Percentiles rank a stretch among this genome's conserved stretches.
Evolutionary conservation across 2,329 filamentous ascomycete species (phyloP).

Genomic region (Cladophialophora psammophila): DNA sequence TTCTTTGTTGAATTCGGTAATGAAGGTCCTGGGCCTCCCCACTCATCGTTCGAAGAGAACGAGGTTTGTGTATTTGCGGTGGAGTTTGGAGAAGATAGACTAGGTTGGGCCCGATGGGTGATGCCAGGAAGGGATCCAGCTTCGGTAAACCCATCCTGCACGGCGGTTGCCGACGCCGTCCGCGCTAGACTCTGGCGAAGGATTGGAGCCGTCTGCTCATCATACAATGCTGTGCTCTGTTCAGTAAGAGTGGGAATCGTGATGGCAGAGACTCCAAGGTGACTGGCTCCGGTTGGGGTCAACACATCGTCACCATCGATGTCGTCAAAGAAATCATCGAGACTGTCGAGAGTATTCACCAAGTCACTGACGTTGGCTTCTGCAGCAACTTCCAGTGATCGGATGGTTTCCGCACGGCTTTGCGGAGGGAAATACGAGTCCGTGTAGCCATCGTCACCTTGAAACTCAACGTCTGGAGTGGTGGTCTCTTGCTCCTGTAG

Average conservation of each 20-base stretch:
- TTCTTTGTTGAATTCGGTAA: constrained; percentile 64
- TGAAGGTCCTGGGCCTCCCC: constrained; percentile 62
- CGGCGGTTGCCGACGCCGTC: constrained; percentile 75
- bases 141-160: constrained; percentile 89
- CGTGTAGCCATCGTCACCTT: constrained; percentile 84
- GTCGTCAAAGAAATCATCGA: constrained; percentile 84
- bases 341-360: constrained; percentile 77
- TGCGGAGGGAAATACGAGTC: constrained; percentile 77
- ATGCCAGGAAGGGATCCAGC: constrained; percentile 65
- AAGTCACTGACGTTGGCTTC: constrained; percentile 80
- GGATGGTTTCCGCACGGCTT: constrained; percentile 82
- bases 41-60: constrained; percentile 39
- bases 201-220: constrained; percentile 90
- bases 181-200: constrained; percentile 79
- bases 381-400: constrained; percentile 74
- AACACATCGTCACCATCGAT: constrained; percentile 54
- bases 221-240: constrained; percentile 82
- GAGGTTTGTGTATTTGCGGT: constrained; percentile 35
- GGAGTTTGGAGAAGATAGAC: constrained; percentile 31
- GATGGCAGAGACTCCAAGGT: constrained; percentile 60
- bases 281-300: constrained; percentile 46
- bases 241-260: constrained; percentile 65
- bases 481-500: constrained; percentile 69
- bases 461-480: constrained; percentile 90
- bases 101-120: constrained; percentile 50